Conservation (phyloP, 108 stramenopile genomes). For the Stephanodiscus minutulus region DNA sequence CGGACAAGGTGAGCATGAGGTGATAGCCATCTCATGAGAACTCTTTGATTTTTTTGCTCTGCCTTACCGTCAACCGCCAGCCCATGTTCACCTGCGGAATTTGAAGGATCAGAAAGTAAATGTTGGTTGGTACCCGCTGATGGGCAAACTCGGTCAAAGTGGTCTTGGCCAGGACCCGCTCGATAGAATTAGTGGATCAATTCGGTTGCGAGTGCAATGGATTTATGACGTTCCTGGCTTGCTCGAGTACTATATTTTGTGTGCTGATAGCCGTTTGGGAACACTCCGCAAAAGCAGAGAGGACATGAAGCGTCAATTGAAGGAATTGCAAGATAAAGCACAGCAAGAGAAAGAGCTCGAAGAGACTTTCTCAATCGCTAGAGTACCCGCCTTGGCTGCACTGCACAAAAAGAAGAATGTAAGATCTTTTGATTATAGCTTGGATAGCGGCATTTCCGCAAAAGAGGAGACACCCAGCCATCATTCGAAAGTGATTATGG, state of each 20-base stretch:
- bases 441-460: neutral
- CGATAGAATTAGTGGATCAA: slow-evolving; percentile 70
- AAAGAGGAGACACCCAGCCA: slow-evolving; percentile 11
- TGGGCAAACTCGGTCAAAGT: slow-evolving; percentile 69
- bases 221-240: slow-evolving; percentile 66
- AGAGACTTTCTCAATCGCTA: slow-evolving; percentile 18
- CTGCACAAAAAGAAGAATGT: slow-evolving; percentile 23
- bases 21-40: neutral
- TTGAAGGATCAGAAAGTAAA: slow-evolving; percentile 71
- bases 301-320: slow-evolving; percentile 65
- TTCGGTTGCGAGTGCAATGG: slow-evolving; percentile 85
- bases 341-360: slow-evolving; percentile 49
- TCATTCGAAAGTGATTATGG: slow-evolving; percentile 11
- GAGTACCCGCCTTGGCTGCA: slow-evolving; percentile 26
- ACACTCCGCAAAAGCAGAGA: slow-evolving; percentile 46
- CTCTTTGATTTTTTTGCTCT: neutral
- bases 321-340: slow-evolving; percentile 42
- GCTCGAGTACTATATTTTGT: slow-evolving; percentile 67
- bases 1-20: slow-evolving; percentile 39
- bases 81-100: slow-evolving; percentile 71
- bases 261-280: slow-evolving; percentile 60
- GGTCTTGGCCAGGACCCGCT: slow-evolving; percentile 61
- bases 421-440: neutral
- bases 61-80: slow-evolving; percentile 11
- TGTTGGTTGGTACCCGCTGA: slow-evolving; percentile 88